Base-by-base conservation (phyloP, 169 alveolate species). In the Babesia divergens region DNA sequence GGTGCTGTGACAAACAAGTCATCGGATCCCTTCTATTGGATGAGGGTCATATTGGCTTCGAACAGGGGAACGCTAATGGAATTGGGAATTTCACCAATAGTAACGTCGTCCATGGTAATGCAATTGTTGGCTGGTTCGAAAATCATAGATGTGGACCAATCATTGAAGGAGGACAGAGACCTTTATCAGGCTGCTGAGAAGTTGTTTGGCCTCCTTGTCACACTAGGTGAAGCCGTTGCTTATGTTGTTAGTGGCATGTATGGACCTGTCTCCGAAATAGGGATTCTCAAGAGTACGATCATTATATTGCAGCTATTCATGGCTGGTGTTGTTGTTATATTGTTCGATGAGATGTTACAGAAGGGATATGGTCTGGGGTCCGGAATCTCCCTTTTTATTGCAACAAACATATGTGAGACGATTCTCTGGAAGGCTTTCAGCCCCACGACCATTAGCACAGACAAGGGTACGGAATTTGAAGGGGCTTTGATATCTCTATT, bases 281-380 rank as follows among this genome's bases (percentile, higher is more conserved):
- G 99, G 24, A 95, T 96, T 32, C 90, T 97, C 80, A 97, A 96
- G 90, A 97, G 99, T 35, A 85, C 95, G 52, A 87, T 98, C 47
- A 98, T 98, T 50, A 94, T 98, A 47, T 67, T 96, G 49, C 96
- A 98, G 91, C 93, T 98, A 42, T 94, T 97, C 79, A 94, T 95
- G 85, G 99, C 99, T 40, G 99, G 99, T n/a, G 97, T 97, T 38
- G 96, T 98, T 29, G 99, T 98, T 67, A 93, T 97, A 46, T 86
- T 98, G 75, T 92, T 98, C 56, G 99, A 98, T 83, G 99, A 98
- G 74, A 92, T 97, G 68, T 89, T 98, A 60, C 98, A 96, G 75
- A 98, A 98, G 85, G 99, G 99, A 32, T 97, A 98, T 84, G 99
- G 99, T 42, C 88, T 98, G 69, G 99, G 99, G 22, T 94, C 98